Base-by-base conservation (phyloP, 2,329 filamentous ascomycete species). In the Venturia pyrina region DNA sequence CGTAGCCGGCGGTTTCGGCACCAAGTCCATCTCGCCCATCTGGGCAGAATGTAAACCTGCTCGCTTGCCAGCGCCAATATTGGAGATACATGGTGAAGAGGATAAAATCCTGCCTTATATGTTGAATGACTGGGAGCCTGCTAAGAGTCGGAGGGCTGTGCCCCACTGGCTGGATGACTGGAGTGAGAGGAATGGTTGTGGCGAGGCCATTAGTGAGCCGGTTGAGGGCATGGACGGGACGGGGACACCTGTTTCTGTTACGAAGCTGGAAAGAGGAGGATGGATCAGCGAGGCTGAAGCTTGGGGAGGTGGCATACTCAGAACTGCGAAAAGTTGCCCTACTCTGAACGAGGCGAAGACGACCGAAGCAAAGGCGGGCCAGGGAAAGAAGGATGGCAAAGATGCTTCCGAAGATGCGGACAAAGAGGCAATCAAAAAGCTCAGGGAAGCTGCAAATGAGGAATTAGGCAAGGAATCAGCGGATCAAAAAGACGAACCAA, bases 31-130 rank as follows among this genome's bases (percentile, higher is more conserved):
- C 11, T 46, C 40, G 19, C 40, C 43, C 24, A 17, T 46, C 6
- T 66, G 65, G 65, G 46, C 32, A 41, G 44, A 40, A 11, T 66
- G 65, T 24, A 34, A 37, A 19, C 60, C 65, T 7, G 41, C 34
- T 19, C 28, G 65, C 11, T 21, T 40, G 8, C 60, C 60, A 13
- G 40, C 50, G 21, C 65, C 65, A 1, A 61, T 66, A 8, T 15
- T 66, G 21, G 61, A 50, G 24, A 57, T 66, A 19, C 65, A 66
- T 37, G 65, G 65, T 15, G 50, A 66, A 37, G 62, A 66, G 4
- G 65, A 65, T n/a, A 53, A 40, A 44, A 50, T 62, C 3, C 21
- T 66, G 21, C 40, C 34, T 11, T 65, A 66, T 56, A 28, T 62
- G 32, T 28, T 62, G 37, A 62, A 62, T 37, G 64, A 62, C 11